Base-by-base conservation (phyloP, 306 rosid species). In the Delonix regia region DNA sequence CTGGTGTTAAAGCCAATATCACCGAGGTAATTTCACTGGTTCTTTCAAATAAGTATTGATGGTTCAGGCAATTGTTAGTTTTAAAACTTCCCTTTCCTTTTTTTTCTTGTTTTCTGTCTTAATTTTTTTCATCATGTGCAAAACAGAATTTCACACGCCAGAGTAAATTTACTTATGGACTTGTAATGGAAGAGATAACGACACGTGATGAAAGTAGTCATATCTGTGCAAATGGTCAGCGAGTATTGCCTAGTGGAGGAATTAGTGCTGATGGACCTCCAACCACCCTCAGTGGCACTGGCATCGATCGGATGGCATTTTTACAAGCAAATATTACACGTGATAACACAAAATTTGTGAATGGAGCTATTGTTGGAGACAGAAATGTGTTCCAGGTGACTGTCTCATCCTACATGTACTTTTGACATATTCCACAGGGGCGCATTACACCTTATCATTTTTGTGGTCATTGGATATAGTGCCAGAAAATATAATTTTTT, bases 111-210 rank as follows among this genome's bases (percentile, higher is more conserved):
- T 68, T 27, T 79, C 16, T 68, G 41, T 76, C 27, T 28, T 55
- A 16, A 71, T 83, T 51, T 83, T 61, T 33, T 65, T 16, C 78
- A 45, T 68, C 73, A 21, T 82, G 72, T 76, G 34, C 71, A 63
- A 69, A 41, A 68, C 89, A 93, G 99, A 91, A 91, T 86, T 90
- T 93, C 81, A 91, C 94, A 42, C 93, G 94, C 24, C 99, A 93
- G 86, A 95, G 99, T 91, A 95, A 95, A 80, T 95, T 95, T 87
- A 95, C 99, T 0, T 95, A 91, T 83, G 98, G 99, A 63, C 89
- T 93, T 82, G 98, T 95, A 45, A 81, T 91, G 98, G 99, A 93
- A 86, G 97, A 91, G 92, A 93, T 95, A 77, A 88, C 91, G n/a
- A 95, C 98, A 0, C 89, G 98, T 30, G 97, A 95, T 59, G 98